A percentile compares a stretch with the other conserved stretches of the same genome.
Evolutionary conservation across 352 stramenopile genomes (phyloP).

Genomic region (Halophytophthora polymorphica): DNA sequence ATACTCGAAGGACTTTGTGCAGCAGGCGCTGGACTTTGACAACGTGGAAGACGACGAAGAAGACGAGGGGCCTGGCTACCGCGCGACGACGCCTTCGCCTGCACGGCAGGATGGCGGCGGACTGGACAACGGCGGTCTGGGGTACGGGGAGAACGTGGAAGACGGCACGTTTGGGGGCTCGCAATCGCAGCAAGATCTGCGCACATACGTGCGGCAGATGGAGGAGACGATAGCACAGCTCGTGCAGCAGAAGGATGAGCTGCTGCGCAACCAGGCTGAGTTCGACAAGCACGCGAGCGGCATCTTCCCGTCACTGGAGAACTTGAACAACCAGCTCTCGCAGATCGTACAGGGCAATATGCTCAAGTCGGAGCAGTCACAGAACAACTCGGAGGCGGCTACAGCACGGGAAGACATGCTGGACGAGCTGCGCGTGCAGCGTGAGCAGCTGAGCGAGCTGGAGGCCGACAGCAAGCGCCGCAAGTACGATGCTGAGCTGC

Average conservation of each 20-base stretch:
- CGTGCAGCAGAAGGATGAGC: constrained; percentile 73
- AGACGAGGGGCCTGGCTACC: constrained; percentile 1
- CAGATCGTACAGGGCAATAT: constrained; percentile 76
- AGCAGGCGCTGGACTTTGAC: constrained; percentile 73
- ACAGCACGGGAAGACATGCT: constrained; percentile 65
- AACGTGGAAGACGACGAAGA: constrained; percentile 47
- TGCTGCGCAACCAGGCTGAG: constrained; percentile 71
- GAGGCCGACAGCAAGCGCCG: constrained; percentile 64
- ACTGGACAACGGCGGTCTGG: constrained; percentile 14
- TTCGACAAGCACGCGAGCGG: constrained; percentile 84
- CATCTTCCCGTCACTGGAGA: constrained; percentile 78
- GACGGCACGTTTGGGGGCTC: constrained; percentile 16
- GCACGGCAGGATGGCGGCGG: constrained; percentile 7
- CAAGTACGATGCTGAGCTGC: constrained; percentile 73
- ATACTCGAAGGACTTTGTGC: constrained; percentile 71
- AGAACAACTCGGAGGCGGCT: constrained; percentile 65
- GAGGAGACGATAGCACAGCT: constrained; percentile 76
- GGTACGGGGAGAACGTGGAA: constrained; percentile 14
- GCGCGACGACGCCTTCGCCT: constrained; percentile 4
- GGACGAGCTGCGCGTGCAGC: constrained; percentile 67
- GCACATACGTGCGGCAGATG: constrained; percentile 78
- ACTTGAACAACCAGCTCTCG: constrained; percentile 75
- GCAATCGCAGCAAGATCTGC: constrained; percentile 47
- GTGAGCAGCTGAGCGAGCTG: constrained; percentile 70
- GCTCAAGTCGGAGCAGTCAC: constrained; percentile 28